Conservation (phyloP, 164 flowering plant species). For the Protea cynaroides region DNA sequence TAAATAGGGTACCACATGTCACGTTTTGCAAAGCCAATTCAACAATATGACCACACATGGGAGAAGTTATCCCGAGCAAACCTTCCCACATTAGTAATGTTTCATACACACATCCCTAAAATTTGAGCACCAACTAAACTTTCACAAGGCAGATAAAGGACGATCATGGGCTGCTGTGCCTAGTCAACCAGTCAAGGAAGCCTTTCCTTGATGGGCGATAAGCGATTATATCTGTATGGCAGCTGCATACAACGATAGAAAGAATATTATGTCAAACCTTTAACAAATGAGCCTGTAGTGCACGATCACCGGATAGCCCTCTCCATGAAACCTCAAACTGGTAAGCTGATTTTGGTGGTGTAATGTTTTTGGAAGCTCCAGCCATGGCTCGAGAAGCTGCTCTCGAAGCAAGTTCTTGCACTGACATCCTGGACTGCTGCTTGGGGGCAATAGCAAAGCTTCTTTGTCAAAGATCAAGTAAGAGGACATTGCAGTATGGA, state of each 20-base stretch:
- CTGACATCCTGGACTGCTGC: slow-evolving; percentile 43
- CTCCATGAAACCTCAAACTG: slow-evolving; percentile 91
- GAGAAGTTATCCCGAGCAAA: too few species aligned
- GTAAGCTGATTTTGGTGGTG: slow-evolving; percentile 80
- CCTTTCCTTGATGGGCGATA: too few species aligned
- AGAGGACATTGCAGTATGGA: neutral
- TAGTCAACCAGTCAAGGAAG: too few species aligned
- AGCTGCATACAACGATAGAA: neutral
- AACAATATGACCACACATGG: too few species aligned
- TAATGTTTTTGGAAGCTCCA: slow-evolving; percentile 61
- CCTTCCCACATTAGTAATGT: too few species aligned
- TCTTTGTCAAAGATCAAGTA: slow-evolving; percentile 23
- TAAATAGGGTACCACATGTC: too few species aligned
- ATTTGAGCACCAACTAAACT: too few species aligned
- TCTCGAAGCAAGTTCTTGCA: slow-evolving; percentile 85
- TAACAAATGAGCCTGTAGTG: slow-evolving; percentile 56
- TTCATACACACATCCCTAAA: too few species aligned
- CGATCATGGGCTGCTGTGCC: too few species aligned
- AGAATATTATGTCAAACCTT: slow-evolving; percentile 45
- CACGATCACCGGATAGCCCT: slow-evolving; percentile 64
- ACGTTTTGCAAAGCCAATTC: too few species aligned
- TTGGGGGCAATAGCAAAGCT: slow-evolving; percentile 22
- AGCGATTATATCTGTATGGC: too few species aligned
- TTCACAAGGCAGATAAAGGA: too few species aligned
- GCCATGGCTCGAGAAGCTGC: slow-evolving; percentile 68